Base-by-base conservation (phyloP, 768 basidiomycete species). In the Rhodotorula kratochvilovae region DNA sequence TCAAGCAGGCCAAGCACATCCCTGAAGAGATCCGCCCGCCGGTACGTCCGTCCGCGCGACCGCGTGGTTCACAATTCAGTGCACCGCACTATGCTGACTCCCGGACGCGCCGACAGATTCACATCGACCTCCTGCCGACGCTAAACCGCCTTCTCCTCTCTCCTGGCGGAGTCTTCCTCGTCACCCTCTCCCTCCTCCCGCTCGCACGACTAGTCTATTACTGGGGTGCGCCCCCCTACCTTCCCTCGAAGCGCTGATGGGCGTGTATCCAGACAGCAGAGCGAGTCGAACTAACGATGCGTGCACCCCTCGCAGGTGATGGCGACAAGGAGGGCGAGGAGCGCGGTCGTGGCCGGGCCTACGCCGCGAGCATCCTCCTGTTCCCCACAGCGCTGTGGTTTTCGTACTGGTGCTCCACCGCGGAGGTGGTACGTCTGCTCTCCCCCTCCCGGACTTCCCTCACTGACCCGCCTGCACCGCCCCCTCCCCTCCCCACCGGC, bases 1-100 rank as follows among this genome's bases (percentile, higher is more conserved):
- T 73, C 72, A 73, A 73, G 35, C 63, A 70, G 33, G 72, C 68
- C 0, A 73, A 73, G 29, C 57, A 69, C 57, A 73, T 73, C 35
- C 72, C 72, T 0, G 51, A 54, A 29, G 59, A 66, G 10, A 67
- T 67, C 39, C 29, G 72, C 1, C 72, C 72, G 21, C 68, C 68
- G 0, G 72, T 73, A 23, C 57, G 63, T 57, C 13, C 16, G 19
- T 3, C 15, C 45, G 45, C 15, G 45, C 45, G 45, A 13, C 17
- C 45, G 45, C 19, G 19, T 15, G 16, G 8, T 46, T 6, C 45
- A 16, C 45, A 15, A 12, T 46, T 46, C 45, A 7, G 45, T 19
- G 45, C 8, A 19, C 17, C 29, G 13, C 15, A 15, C 29, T 25
- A 27, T 7, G 27, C 39, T 27, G 0, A 39, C 42, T 51, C 46